These are phyloP conservation scores for Dictyostelium purpureum DNA, from an alignment of 78 protist genomes.

Conservation along the genomic window DNA sequence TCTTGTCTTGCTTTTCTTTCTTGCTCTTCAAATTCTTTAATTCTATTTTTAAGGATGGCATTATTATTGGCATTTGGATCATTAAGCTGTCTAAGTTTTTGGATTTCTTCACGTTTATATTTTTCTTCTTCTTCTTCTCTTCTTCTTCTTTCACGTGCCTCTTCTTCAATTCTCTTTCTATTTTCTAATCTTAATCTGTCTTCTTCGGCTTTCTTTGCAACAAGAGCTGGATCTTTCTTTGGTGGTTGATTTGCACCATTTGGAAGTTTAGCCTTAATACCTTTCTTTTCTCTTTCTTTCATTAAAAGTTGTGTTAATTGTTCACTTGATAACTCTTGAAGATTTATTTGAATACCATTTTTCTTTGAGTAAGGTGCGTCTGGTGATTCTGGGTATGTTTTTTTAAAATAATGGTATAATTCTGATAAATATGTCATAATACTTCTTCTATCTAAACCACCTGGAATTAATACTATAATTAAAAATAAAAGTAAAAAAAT, in stretches of 20 bases:
- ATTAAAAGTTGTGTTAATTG: constrained; percentile 58
- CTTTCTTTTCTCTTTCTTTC: constrained; percentile 74
- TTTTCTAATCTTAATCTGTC: constrained; percentile 49
- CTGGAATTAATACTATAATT: constrained; percentile 27
- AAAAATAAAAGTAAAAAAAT: background rate
- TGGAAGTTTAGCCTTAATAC: constrained; percentile 24
- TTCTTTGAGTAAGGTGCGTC: constrained; percentile 43
- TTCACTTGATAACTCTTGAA: constrained; percentile 64
- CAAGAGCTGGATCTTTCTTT: constrained; percentile 32
- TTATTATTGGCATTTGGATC: background rate
- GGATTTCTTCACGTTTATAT: constrained; percentile 48
- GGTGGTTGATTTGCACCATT: constrained; percentile 7
- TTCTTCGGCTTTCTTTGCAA: constrained; percentile 65
- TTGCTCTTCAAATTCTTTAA: constrained; percentile 67
- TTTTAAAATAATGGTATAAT: constrained; percentile 69
- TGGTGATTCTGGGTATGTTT: constrained; percentile 54
- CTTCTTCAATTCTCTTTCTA: constrained; percentile 59
- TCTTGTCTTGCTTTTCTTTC: constrained; percentile 32
- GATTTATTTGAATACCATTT: constrained; percentile 37
- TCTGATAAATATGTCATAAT: constrained; percentile 74
- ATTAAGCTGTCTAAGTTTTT: constrained; percentile 27
- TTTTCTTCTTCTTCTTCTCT: constrained; percentile 60
- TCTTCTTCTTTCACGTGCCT: constrained; percentile 58
- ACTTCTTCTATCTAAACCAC: constrained; percentile 72
- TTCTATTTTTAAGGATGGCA: constrained; percentile 39